Evolutionary conservation across 129 eudicot genomes (phyloP), one percentile per base, ranked within the genome.

Genomic region (Centaurea solstitialis): DNA sequence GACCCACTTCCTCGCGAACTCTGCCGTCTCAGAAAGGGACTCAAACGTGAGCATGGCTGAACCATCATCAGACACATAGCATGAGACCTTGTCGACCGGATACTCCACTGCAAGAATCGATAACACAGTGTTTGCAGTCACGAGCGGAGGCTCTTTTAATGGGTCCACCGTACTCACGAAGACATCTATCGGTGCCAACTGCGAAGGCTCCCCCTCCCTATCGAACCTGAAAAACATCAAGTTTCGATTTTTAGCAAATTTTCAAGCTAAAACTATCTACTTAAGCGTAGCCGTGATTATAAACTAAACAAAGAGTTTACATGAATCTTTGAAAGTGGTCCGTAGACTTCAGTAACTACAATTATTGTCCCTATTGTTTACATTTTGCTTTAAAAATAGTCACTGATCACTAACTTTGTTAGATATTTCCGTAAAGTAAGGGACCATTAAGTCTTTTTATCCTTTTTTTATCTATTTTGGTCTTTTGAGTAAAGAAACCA

Each of bases 151-250:
- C 78, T 93, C 97, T 80, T 93, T 93, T 76, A 93, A 30, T 4
- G 97, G 97, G 75, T 93, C 97, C 91, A 93, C 97, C 6, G 97
- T 93, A 90, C 97, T 93, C 81, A 93, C 97, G 74, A 93, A 93
- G 10, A 93, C 87, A 80, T 93, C 97, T 3, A 93, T 82, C 4
- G 97, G 97, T 10, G 93, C 97, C 72, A 93, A 79, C 77, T 90
- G 97, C 61, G 97, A 93, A 37, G 97, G 96, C 89, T 93, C 97
- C 39, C 97, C 96, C 17, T 93, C 97, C 67, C 97, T 89, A 72
- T 93, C 97, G 79, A 74, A 79, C 81, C 97, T 93, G 86, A 26
- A 45, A 76, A 77, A 24, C 9, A 2, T 70, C 47, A 41, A 9
- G 38, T 23, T 67, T 35, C 38, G 10, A 7, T 67, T 66, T 9